Base-by-base conservation (phyloP, 2,329 filamentous ascomycete genomes). In the Arthrobotrys sinensis region DNA sequence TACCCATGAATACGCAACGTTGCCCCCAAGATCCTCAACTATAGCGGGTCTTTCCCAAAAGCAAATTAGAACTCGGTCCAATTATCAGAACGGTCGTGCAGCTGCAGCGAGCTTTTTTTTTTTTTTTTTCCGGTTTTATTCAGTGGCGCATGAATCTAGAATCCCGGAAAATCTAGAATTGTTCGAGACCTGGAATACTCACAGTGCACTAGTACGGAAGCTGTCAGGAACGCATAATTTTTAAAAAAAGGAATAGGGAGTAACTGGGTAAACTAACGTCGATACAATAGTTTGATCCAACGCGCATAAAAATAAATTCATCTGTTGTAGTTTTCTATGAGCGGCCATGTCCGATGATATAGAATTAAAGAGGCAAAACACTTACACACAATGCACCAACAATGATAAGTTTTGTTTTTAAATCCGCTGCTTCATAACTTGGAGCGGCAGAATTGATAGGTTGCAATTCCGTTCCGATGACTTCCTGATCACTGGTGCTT, bases 211-310 rank as follows among this genome's bases (percentile, higher is more conserved):
- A 66, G 16, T 32, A 19, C 11, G 16, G 64, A 40, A 50, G 38
- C 19, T 43, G 45, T 76, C 40, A 70, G 68, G 21, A 32, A 60
- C 11, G 38, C 28, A 8, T 12, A 1, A 1, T 28, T 11, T 24
- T 28, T 6, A 16, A 67, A 50, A 12, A 43, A 16, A 34, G 38
- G 36, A 5, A 62, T 5, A 24, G 8, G 53, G 55, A 40, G 45
- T 36, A 16, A 50, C 72, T 24, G n/a, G 16, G 19, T 28, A 28
- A 19, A 78, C 67, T 19, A 10, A 78, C 75, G 75, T 78, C 32
- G 75, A 67, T n/a, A 81, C 80, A 16, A 82, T 82, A 38, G 81
- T 82, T 63, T 82, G 81, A 48, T 82, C 81, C 19, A 82, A 65
- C 21, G 81, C 81, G 50, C 81, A 79, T 16, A 82, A 52, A 76